Percentiles rank a stretch among this genome's conserved stretches.
Evolutionary conservation across 2,329 filamentous ascomycete species (phyloP).

Genomic region (Saccharata proteae): DNA sequence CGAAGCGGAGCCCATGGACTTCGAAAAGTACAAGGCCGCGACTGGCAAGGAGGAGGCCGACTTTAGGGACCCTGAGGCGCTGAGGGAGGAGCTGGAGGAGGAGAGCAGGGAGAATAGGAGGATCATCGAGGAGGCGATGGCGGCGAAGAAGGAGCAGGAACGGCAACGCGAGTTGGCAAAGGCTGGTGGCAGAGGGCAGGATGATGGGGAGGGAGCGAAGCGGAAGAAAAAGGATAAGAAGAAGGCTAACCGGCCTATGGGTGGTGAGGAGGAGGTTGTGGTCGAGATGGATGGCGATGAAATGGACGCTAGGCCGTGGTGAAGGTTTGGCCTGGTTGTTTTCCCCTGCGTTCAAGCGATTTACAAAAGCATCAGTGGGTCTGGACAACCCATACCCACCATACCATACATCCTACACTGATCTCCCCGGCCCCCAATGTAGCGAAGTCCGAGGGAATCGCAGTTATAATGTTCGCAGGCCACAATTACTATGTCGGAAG

Average conservation of each 20-base stretch:
- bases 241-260: constrained; percentile 6
- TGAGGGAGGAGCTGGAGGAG: constrained; percentile 19
- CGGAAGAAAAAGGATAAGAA: constrained; percentile 17
- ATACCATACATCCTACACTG: too few relatives aligned
- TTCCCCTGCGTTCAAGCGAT: too few relatives aligned
- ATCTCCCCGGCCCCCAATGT: too few relatives aligned
- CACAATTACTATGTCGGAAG: too few relatives aligned
- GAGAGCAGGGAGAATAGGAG: constrained; percentile 17
- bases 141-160: constrained; percentile 23
- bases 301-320: too few relatives aligned
- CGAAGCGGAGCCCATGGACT: constrained; percentile 26
- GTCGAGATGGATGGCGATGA: constrained; percentile 11
- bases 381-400: too few relatives aligned
- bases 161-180: constrained; percentile 19
- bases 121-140: constrained; percentile 24
- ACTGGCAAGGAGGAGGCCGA: constrained; percentile 22
- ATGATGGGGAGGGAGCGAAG: constrained; percentile 11
- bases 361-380: too few relatives aligned
- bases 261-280: constrained; percentile 11
- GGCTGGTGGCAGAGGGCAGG: constrained; percentile 5
- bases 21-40: constrained; percentile 28
- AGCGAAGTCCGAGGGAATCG: too few relatives aligned
- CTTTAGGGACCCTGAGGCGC: constrained; percentile 25
- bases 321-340: too few relatives aligned
- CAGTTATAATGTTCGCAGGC: too few relatives aligned